A percentile compares a stretch with the other conserved stretches of the same genome.
Conservation (phyloP, 768 basidiomycete species). For the Rhodotorula babjevae region DNA sequence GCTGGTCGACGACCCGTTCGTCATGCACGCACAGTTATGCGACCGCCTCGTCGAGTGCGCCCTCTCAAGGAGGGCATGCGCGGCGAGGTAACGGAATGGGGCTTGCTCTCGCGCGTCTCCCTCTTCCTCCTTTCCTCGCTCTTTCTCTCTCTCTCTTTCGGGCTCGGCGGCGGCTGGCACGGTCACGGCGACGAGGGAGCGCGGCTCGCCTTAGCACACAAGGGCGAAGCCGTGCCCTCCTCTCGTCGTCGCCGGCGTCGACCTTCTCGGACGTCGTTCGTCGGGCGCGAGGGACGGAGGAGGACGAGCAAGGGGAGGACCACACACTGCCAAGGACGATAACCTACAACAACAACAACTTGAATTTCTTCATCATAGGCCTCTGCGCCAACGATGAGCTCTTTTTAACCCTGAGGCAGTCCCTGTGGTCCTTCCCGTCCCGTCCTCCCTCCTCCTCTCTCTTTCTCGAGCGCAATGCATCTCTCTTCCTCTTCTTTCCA, state of each 20-base stretch:
- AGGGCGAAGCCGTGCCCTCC: not conserved
- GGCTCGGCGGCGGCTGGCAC: too few relatives aligned
- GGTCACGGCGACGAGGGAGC: not conserved
- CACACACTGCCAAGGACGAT: conserved; percentile 12
- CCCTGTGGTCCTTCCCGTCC: not conserved
- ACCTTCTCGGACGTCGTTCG: too few relatives aligned
- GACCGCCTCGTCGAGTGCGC: conserved; percentile 6
- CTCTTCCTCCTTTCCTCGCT: not conserved
- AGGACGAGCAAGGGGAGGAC: too few relatives aligned
- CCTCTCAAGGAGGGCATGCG: not conserved
- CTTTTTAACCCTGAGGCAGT: conserved; percentile 38
- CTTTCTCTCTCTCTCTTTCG: not conserved
- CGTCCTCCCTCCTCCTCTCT: not conserved
- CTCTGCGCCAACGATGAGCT: not conserved
- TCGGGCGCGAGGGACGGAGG: not conserved
- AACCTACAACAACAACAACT: conserved; percentile 8
- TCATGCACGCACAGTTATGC: conserved; percentile 35
- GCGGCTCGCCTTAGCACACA: conserved; percentile 15
- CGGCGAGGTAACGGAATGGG: conserved; percentile 35
- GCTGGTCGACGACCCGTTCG: conserved; percentile 33
- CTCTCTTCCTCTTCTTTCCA: not conserved
- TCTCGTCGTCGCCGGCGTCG: too few relatives aligned
- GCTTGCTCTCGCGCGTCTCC: conserved; percentile 33
- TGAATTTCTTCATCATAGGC: conserved; percentile 35
- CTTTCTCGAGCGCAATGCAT: not conserved